Base-by-base conservation (phyloP, 331 rosid genomes). In the Malus hybrid region DNA sequence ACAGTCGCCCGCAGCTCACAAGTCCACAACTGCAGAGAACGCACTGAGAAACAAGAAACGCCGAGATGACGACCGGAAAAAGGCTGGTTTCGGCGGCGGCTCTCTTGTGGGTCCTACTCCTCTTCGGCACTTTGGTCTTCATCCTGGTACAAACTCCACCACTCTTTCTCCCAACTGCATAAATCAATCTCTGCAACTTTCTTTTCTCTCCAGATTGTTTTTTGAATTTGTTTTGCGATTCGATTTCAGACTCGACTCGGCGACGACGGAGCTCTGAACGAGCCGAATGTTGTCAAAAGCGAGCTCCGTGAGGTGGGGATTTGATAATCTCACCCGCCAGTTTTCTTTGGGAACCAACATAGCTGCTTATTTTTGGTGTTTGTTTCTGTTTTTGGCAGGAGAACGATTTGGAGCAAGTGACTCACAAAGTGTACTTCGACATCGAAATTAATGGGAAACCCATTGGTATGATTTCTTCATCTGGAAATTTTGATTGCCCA, bases 361-460 rank as follows among this genome's bases (percentile, higher is more conserved):
- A 62, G 36, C 34, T 39, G 14, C 29, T 54, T 33, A 61, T 64
- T 28, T 55, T 65, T 42, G 62, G 2, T 9, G 66, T 7, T 57
- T 59, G 64, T 5, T 56, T 70, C 34, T 31, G 44, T 70, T 80
- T 82, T 36, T 78, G 18, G 11, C 82, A 93, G 97, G 89, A 77
- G 70, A 75, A 77, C 27, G 85, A 88, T 83, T 86, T 86, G 85
- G 93, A 87, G 75, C 82, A 76, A 81, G 92, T 91, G 39, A 93
- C 98, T 31, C 87, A 86, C 76, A 87, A 87, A 52, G 98, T 90
- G 59, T 93, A 65, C 85, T 91, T 93, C 71, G 95, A 93, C 64
- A 61, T 93, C 8, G 82, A 85, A 83, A 88, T 90, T 68, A 85
- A 71, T 46, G 97, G 88, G 70, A 93, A 85, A 83, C 82, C 80